Evolutionary conservation across 768 basidiomycete species (phyloP), one percentile per base, ranked within the genome.

Genomic region (Russula olivacea): DNA sequence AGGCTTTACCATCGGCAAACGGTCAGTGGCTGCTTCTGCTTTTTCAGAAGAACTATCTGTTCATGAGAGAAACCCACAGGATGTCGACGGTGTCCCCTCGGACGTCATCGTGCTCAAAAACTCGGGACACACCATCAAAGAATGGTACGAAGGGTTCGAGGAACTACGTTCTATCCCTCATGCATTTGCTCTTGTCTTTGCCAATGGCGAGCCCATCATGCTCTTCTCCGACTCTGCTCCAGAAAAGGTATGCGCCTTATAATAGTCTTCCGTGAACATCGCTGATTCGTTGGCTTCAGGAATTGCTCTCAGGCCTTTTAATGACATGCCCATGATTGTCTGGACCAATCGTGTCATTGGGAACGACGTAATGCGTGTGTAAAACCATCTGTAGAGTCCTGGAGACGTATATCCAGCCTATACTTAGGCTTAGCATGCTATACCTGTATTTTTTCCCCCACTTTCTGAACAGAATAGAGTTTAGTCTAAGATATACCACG

Each of bases 121-220:
- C 21, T 14, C 53, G 10, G 41, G 45, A 1, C 51, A 53, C 3
- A 45, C 21, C 3, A 36, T 57, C 21, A 65, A 65, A 28, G 66
- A 66, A 47, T 66, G 66, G 66, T 51, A 60, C 51, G 64, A 66
- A 28, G 66, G 66, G 14, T 66, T 65, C 23, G 66, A 66, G 23
- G 66, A 66, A 45, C 50, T 66, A 12, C 63, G 66, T 34, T 54
- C 66, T 17, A 65, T 66, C n/a, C 58, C 66, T 21, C 55, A 66
- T 48, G 56, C 66, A 11, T 65, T 66, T 36, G 66, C 58, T 5
- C 53, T 66, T 51, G 51, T 43, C 21, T 52, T 65, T 38, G 4
- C 40, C 50, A 58, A 61, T 41, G 63, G 51, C 36, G 54, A 60
- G 38, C 32, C 64, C 21, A n/a, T 61, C 48, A 56, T 54, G 58